Evolutionary conservation across 192 early-diverging fungal species (phyloP).

Genomic region (Dimargaris verticillata): DNA sequence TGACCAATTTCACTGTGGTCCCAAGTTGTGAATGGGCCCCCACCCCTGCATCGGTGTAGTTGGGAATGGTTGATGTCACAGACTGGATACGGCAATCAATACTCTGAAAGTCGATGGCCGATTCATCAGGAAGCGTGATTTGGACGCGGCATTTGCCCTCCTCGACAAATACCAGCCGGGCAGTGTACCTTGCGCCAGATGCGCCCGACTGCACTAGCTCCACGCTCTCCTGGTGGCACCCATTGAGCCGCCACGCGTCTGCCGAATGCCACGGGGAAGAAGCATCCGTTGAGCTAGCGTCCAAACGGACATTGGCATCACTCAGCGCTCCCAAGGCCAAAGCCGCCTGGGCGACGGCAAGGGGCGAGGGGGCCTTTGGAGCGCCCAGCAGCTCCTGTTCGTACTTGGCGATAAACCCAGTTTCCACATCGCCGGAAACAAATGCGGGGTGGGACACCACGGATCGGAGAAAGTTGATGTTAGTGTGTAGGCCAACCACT

Average conservation of each 20-base stretch:
- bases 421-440: constrained; percentile 75
- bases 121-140: background rate
- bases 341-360: constrained; percentile 49
- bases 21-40: background rate
- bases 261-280: constrained; percentile 29
- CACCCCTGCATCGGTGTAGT: background rate
- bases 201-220: background rate
- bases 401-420: constrained; percentile 81
- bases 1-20: background rate
- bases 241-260: constrained; percentile 32
- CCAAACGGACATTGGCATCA: background rate
- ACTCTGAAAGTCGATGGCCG: background rate
- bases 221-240: background rate
- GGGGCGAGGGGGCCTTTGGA: constrained; percentile 19
- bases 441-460: constrained; percentile 69
- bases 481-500: constrained; percentile 81
- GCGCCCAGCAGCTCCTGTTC: constrained; percentile 41
- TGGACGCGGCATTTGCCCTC: background rate
- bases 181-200: background rate
- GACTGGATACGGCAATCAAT: background rate
- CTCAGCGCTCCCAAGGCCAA: constrained; percentile 32
- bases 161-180: background rate
- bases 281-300: constrained; percentile 11
- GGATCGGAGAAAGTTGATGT: constrained; percentile 76
- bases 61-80: background rate